Evolutionary conservation across 2,329 filamentous ascomycete species (phyloP).

Genomic region (Xylariaceae sp.): DNA sequence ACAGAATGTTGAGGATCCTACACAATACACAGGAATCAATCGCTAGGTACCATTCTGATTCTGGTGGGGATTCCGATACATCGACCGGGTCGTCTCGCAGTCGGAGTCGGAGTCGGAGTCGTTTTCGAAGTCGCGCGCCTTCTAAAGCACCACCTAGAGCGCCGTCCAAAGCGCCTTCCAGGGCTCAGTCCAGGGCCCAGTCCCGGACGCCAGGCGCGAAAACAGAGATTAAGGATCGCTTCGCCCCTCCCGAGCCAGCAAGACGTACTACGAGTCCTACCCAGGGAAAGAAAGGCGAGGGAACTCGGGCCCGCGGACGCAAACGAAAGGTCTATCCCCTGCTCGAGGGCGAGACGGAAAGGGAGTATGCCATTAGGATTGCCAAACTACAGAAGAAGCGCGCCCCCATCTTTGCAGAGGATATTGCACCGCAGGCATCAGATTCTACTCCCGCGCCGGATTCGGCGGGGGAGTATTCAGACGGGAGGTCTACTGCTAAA

Average conservation of each 20-base stretch:
- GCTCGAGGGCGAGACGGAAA: conserved; percentile 41
- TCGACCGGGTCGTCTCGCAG: conserved; percentile 15
- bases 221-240: background rate
- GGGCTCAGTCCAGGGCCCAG: background rate
- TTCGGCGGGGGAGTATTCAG: conserved; percentile 5
- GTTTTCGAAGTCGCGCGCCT: conserved; percentile 2
- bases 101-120: conserved; percentile 3
- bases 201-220: background rate
- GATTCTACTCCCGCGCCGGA: conserved; percentile 13
- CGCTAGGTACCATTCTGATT: conserved; percentile 27
- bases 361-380: conserved; percentile 45
- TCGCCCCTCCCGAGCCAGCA: conserved; percentile 1
- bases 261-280: background rate
- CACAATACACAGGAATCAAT: conserved; percentile 62
- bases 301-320: conserved; percentile 17
- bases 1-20: conserved; percentile 65
- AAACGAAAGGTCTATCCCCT: conserved; percentile 38
- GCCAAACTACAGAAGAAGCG: conserved; percentile 39
- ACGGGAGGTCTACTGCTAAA: conserved; percentile 11
- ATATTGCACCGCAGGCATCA: conserved; percentile 7
- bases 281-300: conserved; percentile 28
- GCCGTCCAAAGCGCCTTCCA: too few species aligned
- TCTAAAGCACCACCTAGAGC: conserved; percentile 4
- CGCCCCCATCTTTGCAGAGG: conserved; percentile 24
- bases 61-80: conserved; percentile 21